phyloP scores from a whole-genome alignment of 2,329 filamentous ascomycete species.

The Laburnicola sp. region DNA sequence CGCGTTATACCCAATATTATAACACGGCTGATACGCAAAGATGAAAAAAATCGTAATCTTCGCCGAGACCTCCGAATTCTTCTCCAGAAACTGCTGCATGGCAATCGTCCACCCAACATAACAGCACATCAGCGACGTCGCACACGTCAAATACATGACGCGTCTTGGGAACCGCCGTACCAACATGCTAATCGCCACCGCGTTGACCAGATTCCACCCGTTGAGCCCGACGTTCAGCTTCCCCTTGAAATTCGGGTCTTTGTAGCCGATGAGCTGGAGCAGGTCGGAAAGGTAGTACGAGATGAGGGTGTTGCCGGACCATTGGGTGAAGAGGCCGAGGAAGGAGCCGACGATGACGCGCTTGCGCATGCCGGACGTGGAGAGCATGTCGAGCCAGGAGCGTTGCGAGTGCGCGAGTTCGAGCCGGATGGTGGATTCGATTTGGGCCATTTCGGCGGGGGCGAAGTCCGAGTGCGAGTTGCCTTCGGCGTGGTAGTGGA shows the following conservation, averaged over 20 bases:
- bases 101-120: constrained; percentile 48
- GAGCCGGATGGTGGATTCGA: constrained; percentile 63
- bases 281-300: constrained; percentile 65
- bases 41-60: constrained; percentile 57
- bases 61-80: constrained; percentile 42
- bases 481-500: constrained; percentile 66
- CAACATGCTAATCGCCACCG: constrained; percentile 57
- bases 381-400: constrained; percentile 63
- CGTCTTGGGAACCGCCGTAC: constrained; percentile 60
- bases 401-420: constrained; percentile 57
- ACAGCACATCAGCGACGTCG: constrained; percentile 34
- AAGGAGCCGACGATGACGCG: constrained; percentile 64
- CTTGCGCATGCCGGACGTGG: constrained; percentile 65
- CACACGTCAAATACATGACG: constrained; percentile 56
- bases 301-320: constrained; percentile 65
- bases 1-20: constrained; percentile 67
- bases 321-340: constrained; percentile 68
- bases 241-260: constrained; percentile 37
- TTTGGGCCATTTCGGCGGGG: constrained; percentile 67
- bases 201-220: constrained; percentile 61
- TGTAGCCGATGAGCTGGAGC: constrained; percentile 63
- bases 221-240: constrained; percentile 60
- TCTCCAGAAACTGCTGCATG: constrained; percentile 54
- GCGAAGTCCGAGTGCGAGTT: constrained; percentile 62
- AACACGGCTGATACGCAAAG: constrained; percentile 52